Percentiles rank a stretch among this genome's conserved stretches.
These are phyloP conservation scores for Monilinia fructicola DNA, from an alignment of 2,329 filamentous ascomycete genomes.

Conservation along the genomic window DNA sequence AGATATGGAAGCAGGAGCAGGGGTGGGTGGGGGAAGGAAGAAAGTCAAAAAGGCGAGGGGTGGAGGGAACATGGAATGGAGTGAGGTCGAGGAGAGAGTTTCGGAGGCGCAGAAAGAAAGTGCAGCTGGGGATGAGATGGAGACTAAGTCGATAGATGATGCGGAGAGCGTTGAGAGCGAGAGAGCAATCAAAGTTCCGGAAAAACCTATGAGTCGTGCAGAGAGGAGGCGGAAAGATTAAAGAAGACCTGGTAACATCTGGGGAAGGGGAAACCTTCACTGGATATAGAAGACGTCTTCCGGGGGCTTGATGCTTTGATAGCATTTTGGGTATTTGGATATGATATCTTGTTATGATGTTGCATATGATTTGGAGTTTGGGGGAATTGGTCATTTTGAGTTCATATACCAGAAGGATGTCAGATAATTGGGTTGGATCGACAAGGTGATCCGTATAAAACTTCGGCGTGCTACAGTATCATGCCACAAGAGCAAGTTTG, in stretches of 20 bases:
- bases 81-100: neutral
- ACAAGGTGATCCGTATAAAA: neutral
- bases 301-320: neutral
- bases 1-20: neutral
- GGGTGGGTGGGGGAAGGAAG: neutral
- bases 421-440: neutral
- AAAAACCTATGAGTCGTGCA: constrained; percentile 33
- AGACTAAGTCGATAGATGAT: constrained; percentile 51
- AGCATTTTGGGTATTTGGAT: neutral
- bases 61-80: neutral
- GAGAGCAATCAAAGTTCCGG: constrained; percentile 33
- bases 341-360: neutral
- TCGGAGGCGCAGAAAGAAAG: neutral
- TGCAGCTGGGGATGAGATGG: neutral
- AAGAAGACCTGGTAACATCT: constrained; percentile 51
- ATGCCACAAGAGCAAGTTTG: no score
- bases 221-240: constrained; percentile 55
- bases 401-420: neutral
- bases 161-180: constrained; percentile 47
- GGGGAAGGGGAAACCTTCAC: constrained; percentile 45
- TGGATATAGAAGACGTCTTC: constrained; percentile 55
- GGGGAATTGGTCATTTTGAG: neutral
- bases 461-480: no score
- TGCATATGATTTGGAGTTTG: constrained; percentile 1
- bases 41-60: neutral